Conservation (phyloP, 2,329 filamentous ascomycete genomes). For the Pseudonectria foliicola region DNA sequence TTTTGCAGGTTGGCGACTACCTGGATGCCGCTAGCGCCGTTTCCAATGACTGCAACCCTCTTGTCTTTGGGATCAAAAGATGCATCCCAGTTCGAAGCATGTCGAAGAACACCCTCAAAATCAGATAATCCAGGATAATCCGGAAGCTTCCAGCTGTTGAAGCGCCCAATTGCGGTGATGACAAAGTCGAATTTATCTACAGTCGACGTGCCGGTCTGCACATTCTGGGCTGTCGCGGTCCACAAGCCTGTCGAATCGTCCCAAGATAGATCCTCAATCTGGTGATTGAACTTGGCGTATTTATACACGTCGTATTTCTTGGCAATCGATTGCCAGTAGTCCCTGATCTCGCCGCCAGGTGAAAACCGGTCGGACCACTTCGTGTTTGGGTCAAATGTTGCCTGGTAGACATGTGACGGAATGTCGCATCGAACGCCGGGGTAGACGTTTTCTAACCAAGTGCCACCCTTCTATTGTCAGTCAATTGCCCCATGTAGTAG, state of each 20-base stretch:
- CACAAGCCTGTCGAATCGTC: constrained; percentile 44
- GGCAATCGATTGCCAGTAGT: constrained; percentile 59
- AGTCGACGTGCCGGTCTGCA: constrained; percentile 29
- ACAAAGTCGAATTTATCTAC: constrained; percentile 51
- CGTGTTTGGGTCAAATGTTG: constrained; percentile 58
- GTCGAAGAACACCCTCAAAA: constrained; percentile 49
- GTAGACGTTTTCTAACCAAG: constrained; percentile 51
- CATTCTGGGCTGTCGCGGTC: constrained; percentile 41
- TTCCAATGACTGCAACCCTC: constrained; percentile 54
- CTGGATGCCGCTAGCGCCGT: constrained; percentile 55
- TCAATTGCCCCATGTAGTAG: accelerated
- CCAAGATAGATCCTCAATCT: constrained; percentile 53
- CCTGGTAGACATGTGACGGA: constrained; percentile 63
- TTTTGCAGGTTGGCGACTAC: constrained; percentile 46
- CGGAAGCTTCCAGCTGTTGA: constrained; percentile 59
- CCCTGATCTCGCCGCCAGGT: constrained; percentile 57
- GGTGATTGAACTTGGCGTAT: constrained; percentile 46
- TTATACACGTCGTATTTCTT: constrained; percentile 58
- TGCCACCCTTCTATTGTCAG: constrained; percentile 34
- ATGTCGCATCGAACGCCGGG: constrained; percentile 63
- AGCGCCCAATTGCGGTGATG: constrained; percentile 56
- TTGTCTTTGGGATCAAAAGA: constrained; percentile 42
- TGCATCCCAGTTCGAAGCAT: constrained; percentile 55
- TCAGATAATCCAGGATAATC: constrained; percentile 50
- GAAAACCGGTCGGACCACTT: constrained; percentile 65